Evolutionary conservation across 148 eudicot species (phyloP).

Genomic region (Camellia granthamiana): DNA sequence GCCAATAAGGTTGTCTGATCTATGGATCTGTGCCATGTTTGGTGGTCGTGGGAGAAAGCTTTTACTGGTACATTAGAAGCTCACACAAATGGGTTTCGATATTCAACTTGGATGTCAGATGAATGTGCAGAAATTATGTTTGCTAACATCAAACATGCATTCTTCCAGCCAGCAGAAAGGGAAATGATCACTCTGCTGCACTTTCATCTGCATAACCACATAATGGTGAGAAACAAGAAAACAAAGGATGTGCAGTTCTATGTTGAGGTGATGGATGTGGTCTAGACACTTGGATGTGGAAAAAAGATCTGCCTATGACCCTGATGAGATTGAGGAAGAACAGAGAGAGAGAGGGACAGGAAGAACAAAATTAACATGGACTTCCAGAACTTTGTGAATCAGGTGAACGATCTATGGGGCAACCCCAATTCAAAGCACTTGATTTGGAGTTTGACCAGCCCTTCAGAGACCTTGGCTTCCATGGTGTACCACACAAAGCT

Average conservation of each 20-base stretch:
- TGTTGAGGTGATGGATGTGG: slow-evolving; percentile 75
- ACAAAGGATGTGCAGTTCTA: slow-evolving; percentile 73
- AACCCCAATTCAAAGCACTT: slow-evolving; percentile 54
- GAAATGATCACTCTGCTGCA: slow-evolving; percentile 66
- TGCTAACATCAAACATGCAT: slow-evolving; percentile 58
- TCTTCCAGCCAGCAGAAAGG: slow-evolving; percentile 73
- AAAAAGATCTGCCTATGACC: slow-evolving; percentile 76
- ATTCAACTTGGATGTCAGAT: slow-evolving; percentile 56
- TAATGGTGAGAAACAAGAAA: slow-evolving; percentile 71
- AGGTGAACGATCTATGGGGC: slow-evolving; percentile 68
- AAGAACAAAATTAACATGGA: slow-evolving; percentile 72
- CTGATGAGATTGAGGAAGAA: slow-evolving; percentile 74
- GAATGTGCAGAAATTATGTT: slow-evolving; percentile 64
- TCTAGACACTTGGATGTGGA: slow-evolving; percentile 67
- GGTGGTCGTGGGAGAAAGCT: slow-evolving; percentile 68
- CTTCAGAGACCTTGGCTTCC: slow-evolving; percentile 72
- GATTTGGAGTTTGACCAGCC: slow-evolving; percentile 74
- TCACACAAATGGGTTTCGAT: slow-evolving; percentile 57
- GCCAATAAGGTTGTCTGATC: slow-evolving; percentile 51
- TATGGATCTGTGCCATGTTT: slow-evolving; percentile 58
- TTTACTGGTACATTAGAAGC: slow-evolving; percentile 53
- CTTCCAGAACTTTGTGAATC: slow-evolving; percentile 58
- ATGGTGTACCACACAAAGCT: slow-evolving; percentile 64
- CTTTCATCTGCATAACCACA: slow-evolving; percentile 69
- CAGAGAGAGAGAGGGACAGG: slow-evolving; percentile 66